Base-by-base conservation (phyloP, 2,329 filamentous ascomycete genomes). In the Arthrobotrys sphaeroides region DNA sequence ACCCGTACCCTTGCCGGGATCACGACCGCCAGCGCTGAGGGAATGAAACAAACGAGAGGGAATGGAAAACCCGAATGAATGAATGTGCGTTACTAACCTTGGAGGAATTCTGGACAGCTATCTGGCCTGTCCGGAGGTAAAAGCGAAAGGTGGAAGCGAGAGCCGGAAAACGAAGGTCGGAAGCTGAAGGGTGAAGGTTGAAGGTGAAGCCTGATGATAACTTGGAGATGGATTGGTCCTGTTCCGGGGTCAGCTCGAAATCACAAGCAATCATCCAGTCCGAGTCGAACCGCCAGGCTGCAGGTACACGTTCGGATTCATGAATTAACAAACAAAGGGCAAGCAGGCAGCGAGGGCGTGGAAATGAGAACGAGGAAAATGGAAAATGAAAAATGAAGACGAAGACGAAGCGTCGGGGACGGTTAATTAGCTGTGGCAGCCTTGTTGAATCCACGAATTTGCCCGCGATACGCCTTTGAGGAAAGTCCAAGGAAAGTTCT, bases 401-500 rank as follows among this genome's bases (percentile, higher is more conserved):
- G 13, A 13, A 47, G 31, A 38, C 24, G 28, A 53, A 42, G 36
- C 18, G 33, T 40, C 18, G 36, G 36, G 42, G 61, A 38, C 45
- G 49, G 49, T 38, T 36, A 55, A 53, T 49, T 20, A 40, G 24
- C 20, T 24, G 33, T 70, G 45, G 57, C 38, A 70, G 55, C 66
- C 66, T 70, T 60, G 49, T 31, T 53, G 22, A 38, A 40, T 42
- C 38, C 24, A 31, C 33, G 22, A 55, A 55, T 36, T 57, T 24
- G 62, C 36, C 49, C 51, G 13, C 45, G 18, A 31, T 42, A 24
- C 42, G 64, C 60, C 28, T 51, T 49, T 73, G 31, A 45, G 69
- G 69, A 73, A 73, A 73, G 69, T 66, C 69, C 69, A 73, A 65
- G 59, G n/a, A 73, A 60, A 49, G 40, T 28, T 22, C 33, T 24